These are phyloP conservation scores for Linnemannia zychae DNA, from an alignment of 192 early-diverging fungal genomes.

Conservation along the genomic window DNA sequence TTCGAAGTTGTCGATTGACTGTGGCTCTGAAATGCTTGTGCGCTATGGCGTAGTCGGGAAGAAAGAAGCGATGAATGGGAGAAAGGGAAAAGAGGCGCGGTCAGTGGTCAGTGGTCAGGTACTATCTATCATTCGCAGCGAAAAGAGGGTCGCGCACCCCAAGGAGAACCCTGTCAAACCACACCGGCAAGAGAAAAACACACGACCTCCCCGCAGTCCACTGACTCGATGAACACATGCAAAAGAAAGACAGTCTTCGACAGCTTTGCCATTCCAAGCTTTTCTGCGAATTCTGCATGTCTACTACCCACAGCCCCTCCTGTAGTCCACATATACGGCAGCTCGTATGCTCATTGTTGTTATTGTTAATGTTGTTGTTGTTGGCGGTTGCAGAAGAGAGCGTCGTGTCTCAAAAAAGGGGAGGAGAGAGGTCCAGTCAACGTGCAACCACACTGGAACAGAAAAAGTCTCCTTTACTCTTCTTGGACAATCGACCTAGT, in stretches of 20 bases:
- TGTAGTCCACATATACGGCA: background rate
- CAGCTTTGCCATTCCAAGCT: background rate
- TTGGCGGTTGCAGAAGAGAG: slow-evolving; percentile 3
- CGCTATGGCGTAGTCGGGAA: background rate
- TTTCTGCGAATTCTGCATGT: background rate
- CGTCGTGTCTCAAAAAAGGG: slow-evolving; percentile 2
- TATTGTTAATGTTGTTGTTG: background rate
- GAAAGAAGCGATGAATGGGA: background rate
- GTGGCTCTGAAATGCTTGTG: background rate
- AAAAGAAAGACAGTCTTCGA: background rate
- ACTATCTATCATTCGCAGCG: background rate
- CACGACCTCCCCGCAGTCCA: background rate
- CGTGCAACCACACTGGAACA: slow-evolving; percentile 5
- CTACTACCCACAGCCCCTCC: background rate
- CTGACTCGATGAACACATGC: background rate
- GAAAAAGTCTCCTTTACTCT: background rate
- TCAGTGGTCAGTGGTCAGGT: background rate
- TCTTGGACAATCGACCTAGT: background rate
- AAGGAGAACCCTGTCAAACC: background rate
- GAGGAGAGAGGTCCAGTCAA: background rate
- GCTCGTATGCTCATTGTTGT: background rate
- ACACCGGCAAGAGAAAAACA: background rate
- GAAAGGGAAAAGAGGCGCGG: background rate
- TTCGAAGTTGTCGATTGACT: background rate
- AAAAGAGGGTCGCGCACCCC: background rate